phyloP scores from a whole-genome alignment of 495 filamentous ascomycete genomes.

The Evansstolkia leycettana region DNA sequence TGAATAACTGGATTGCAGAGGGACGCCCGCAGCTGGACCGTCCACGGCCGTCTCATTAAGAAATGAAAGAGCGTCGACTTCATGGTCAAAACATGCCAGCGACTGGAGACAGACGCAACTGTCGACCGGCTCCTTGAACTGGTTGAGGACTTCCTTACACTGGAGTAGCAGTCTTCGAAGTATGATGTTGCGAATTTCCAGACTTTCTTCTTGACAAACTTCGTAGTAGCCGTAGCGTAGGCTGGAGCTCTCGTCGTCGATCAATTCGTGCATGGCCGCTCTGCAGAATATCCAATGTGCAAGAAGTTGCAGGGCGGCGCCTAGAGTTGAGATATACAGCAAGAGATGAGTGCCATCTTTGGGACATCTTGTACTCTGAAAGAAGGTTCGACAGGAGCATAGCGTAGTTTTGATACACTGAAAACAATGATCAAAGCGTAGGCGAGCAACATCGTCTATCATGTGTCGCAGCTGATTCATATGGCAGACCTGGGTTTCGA shows the following conservation, averaged over 20 bases:
- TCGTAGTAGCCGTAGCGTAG: conserved; percentile 31
- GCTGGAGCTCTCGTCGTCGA: conserved; percentile 7
- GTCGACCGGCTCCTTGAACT: conserved; percentile 14
- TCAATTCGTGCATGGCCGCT: conserved; percentile 3
- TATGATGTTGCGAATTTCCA: conserved; percentile 20
- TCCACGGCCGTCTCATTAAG: not conserved
- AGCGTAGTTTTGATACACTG: conserved; percentile 24
- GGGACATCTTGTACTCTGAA: conserved; percentile 23
- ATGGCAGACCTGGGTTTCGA: conserved; percentile 21
- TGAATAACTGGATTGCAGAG: no score
- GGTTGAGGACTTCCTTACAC: conserved; percentile 17
- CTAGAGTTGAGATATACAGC: conserved; percentile 21
- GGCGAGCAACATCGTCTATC: conserved; percentile 14
- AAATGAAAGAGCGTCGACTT: not conserved
- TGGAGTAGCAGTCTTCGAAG: conserved; percentile 18
- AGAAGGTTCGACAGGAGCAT: conserved; percentile 20
- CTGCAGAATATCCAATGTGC: conserved; percentile 24
- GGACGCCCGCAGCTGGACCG: no score
- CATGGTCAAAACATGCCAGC: no score
- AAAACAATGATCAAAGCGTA: conserved; percentile 27
- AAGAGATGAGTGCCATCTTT: conserved; percentile 24
- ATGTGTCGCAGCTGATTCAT: conserved; percentile 25
- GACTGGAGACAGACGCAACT: conserved; percentile 1
- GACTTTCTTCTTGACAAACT: conserved; percentile 21
- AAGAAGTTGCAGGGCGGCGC: conserved; percentile 23